Evolutionary conservation across 306 rosid genomes (phyloP), one percentile per base, ranked within the genome.

Genomic region (Prunus mira): DNA sequence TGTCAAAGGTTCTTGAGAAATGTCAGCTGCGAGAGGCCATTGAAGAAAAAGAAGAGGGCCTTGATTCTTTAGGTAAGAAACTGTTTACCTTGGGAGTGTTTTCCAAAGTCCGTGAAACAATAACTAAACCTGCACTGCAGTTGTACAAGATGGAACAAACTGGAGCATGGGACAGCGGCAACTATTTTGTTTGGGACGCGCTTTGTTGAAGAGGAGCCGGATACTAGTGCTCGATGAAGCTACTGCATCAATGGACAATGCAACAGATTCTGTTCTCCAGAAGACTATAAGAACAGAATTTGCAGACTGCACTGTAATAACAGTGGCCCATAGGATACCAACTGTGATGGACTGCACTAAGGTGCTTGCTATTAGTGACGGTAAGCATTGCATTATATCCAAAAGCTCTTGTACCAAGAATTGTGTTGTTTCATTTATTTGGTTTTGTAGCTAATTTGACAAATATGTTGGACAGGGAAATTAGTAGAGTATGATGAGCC

Each of bases 111-210:
- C 30, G 4, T 28, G 30, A 28, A 28, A 28, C 30, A 28, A 28
- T 3, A 28, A 22, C 19, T 6, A 11, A 64, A 75, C 57, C 34
- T 22, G 71, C 14, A 61, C 15, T 63, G 72, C 69, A 81, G 84
- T 76, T n/a, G 43, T 71, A 6, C 73, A 81, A 67, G 84, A 81
- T 19, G 84, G 84, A 47, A 63, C 74, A 65, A 81, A 81, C 62
- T 81, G 84, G 84, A 81, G 84, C 81, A 76, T 72, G 74, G 84
- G 81, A 54, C 77, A 81, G 62, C 45, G 81, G 22, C 84, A 81
- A 71, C 57, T 82, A 14, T 78, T 82, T 12, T 82, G 82, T 49
- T 58, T 78, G 38, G 82, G 80, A 55, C 72, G 77, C 3, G 79
- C 85, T n/a, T 19, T 82, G 67, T 27, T 82, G 72, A 78, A 82